These are phyloP conservation scores for Parascedosporium putredinis DNA, from an alignment of 2,329 filamentous ascomycete genomes.

Conservation along the genomic window DNA sequence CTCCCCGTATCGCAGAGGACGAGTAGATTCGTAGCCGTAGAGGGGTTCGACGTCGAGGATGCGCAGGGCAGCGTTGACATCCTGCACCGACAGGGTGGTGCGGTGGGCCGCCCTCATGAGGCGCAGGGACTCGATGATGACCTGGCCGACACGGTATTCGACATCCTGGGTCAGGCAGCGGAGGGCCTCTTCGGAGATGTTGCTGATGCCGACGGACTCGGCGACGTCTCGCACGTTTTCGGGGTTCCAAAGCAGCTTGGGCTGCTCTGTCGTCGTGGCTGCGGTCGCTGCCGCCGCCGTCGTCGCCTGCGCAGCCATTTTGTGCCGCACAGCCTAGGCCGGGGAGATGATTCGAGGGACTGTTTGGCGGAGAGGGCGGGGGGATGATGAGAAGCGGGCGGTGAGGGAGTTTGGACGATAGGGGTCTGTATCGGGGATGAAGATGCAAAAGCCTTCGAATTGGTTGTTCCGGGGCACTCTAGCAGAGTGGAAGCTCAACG, in stretches of 20 bases:
- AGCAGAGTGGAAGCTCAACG: too few relatives aligned
- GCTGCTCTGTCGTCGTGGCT: constrained; percentile 18
- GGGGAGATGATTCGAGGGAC: not conserved
- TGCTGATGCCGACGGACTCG: constrained; percentile 82
- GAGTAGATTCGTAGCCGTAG: constrained; percentile 89
- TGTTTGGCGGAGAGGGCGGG: not conserved
- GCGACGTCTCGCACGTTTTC: constrained; percentile 95
- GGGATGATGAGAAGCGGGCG: not conserved
- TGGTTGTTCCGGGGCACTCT: too few relatives aligned
- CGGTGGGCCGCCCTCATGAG: constrained; percentile 90
- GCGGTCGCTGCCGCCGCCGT: too few relatives aligned
- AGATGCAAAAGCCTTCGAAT: not conserved
- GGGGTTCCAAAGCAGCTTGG: constrained; percentile 77
- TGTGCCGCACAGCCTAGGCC: not conserved
- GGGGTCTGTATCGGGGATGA: not conserved
- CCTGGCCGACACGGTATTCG: constrained; percentile 87
- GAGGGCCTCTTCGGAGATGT: constrained; percentile 74
- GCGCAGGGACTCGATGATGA: constrained; percentile 86
- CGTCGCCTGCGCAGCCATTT: constrained; percentile 1
- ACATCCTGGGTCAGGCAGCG: constrained; percentile 86
- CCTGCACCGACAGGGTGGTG: constrained; percentile 78
- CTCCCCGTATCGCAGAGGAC: constrained; percentile 84
- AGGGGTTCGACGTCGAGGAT: constrained; percentile 88
- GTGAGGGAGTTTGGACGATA: too few relatives aligned
- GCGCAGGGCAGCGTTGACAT: constrained; percentile 75